Conservation (phyloP, 441 rosid species). For the Populus tomentosa region DNA sequence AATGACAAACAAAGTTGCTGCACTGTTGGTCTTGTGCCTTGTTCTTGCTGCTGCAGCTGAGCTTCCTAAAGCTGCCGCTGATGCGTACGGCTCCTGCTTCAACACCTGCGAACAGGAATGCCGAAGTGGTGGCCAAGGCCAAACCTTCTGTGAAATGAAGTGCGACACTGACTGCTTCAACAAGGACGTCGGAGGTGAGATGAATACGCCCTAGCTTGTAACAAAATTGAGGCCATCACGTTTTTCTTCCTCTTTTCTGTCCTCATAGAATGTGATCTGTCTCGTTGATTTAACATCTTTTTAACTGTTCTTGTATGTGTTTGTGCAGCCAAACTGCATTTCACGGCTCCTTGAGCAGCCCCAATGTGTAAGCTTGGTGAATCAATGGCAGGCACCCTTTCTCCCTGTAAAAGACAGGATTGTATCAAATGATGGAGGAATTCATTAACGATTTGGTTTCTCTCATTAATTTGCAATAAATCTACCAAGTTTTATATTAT, state of each 20-base stretch:
- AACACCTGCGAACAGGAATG: slow-evolving; percentile 24
- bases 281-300: neutral
- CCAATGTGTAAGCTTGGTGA: neutral
- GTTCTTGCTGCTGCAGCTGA: slow-evolving; percentile 16
- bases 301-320: neutral
- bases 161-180: slow-evolving; percentile 35
- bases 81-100: slow-evolving; percentile 18
- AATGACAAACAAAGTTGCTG: slow-evolving; percentile 25
- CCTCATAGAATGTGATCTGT: neutral
- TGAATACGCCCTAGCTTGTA: no score
- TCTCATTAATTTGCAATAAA: neutral
- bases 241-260: neutral
- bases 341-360: neutral
- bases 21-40: slow-evolving; percentile 20
- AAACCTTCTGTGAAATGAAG: slow-evolving; percentile 36
- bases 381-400: neutral
- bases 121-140: slow-evolving; percentile 8
- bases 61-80: slow-evolving; percentile 1
- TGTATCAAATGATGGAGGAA: neutral
- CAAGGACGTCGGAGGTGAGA: slow-evolving; percentile 8
- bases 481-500: neutral
- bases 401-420: neutral
- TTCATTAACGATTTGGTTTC: neutral
- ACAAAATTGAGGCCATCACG: neutral
- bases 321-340: neutral